phyloP scores from a whole-genome alignment of 208 protist genomes.

The Wallacemonas collosoma region DNA sequence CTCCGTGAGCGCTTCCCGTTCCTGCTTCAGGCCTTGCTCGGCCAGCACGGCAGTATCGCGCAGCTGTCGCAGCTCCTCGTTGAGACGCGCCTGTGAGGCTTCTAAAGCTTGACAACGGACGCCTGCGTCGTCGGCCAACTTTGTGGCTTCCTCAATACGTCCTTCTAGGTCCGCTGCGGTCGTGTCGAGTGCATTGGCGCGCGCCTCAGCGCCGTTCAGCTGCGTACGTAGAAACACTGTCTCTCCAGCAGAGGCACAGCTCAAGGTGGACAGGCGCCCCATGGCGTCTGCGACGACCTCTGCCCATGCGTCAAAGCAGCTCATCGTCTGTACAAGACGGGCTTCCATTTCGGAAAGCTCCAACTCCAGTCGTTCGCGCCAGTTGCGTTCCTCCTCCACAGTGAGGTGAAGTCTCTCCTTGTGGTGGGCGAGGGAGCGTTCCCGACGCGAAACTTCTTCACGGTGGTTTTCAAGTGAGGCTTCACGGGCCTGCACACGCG shows the following conservation, averaged over 20 bases:
- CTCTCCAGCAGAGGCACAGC: background rate
- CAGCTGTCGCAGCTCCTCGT: no score
- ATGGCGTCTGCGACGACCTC: background rate
- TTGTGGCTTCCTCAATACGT: no score
- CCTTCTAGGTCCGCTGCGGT: background rate
- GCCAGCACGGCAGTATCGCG: background rate
- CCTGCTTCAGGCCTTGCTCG: background rate
- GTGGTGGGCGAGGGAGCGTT: constrained; percentile 8
- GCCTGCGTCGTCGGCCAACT: no score
- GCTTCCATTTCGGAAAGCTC: constrained; percentile 27
- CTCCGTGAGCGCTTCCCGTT: background rate
- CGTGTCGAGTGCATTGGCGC: background rate
- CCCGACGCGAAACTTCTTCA: constrained; percentile 3
- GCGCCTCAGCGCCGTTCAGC: background rate
- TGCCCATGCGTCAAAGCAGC: constrained; percentile 11
- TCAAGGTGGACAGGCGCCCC: background rate
- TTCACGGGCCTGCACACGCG: constrained; percentile 27
- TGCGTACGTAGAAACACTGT: background rate
- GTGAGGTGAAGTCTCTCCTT: constrained; percentile 11
- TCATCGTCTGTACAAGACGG: constrained; percentile 8
- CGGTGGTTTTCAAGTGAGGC: constrained; percentile 26
- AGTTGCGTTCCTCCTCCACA: constrained; percentile 12
- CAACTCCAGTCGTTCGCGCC: constrained; percentile 13
- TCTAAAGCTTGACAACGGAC: no score
- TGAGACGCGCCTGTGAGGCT: no score